Percentiles rank a stretch among this genome's conserved stretches.
These are phyloP conservation scores for Phytopythium helicoides DNA, from an alignment of 352 stramenopile species.

Conservation along the genomic window DNA sequence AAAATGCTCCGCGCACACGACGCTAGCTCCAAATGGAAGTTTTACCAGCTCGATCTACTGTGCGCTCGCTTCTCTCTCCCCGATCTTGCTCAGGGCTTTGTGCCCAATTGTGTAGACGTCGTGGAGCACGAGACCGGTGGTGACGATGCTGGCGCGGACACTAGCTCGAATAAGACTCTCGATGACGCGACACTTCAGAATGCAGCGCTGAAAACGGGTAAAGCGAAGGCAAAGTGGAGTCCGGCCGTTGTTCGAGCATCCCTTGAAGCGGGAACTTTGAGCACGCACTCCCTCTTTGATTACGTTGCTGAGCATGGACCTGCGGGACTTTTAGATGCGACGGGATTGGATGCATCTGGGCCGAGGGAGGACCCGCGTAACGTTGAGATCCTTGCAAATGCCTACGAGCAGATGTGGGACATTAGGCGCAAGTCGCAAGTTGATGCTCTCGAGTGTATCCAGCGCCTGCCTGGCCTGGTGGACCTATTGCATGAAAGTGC, in stretches of 20 bases:
- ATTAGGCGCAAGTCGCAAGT: constrained; percentile 49
- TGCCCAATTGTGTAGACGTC: constrained; percentile 63
- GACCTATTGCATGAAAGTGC: constrained; percentile 72
- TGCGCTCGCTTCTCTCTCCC: constrained; percentile 71
- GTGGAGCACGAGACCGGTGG: constrained; percentile 37
- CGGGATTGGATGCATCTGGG: constrained; percentile 22
- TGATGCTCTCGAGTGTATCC: constrained; percentile 72
- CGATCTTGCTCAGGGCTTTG: constrained; percentile 76
- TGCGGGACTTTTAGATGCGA: constrained; percentile 51
- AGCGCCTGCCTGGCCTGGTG: constrained; percentile 48
- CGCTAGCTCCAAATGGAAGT: constrained; percentile 45
- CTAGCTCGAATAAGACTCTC: constrained; percentile 39
- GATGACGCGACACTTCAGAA: constrained; percentile 70
- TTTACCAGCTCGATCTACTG: constrained; percentile 76
- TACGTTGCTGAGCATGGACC: constrained; percentile 61
- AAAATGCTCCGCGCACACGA: constrained; percentile 26
- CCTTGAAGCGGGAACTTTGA: constrained; percentile 60
- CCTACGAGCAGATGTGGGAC: constrained; percentile 76
- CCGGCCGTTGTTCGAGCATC: constrained; percentile 49
- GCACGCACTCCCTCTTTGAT: constrained; percentile 61
- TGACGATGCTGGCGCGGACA: constrained; percentile 12
- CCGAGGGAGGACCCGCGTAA: constrained; percentile 40
- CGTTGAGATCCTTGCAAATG: constrained; percentile 47
- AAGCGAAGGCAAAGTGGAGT: constrained; percentile 62
- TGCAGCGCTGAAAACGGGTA: constrained; percentile 56